Conservation (phyloP, 345 rosid genomes). For the Orychophragmus violaceus region DNA sequence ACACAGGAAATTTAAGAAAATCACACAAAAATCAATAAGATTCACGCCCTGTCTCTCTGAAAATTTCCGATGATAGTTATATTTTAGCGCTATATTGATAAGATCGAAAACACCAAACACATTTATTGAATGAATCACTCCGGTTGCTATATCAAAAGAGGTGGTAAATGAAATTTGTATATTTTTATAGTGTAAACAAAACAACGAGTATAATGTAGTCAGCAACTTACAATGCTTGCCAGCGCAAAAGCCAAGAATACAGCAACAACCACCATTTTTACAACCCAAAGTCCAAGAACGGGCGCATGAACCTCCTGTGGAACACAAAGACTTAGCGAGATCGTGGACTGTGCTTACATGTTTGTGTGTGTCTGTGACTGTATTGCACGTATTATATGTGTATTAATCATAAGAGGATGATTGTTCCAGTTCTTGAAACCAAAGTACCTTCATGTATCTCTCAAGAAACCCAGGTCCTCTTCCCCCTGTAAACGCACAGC, state of each 20-base stretch:
- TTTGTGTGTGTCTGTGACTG: background rate
- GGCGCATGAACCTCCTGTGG: constrained; percentile 87
- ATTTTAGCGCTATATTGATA: background rate
- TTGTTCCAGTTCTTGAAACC: constrained; percentile 1
- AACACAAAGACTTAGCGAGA: constrained; percentile 17
- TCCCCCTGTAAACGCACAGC: constrained; percentile 45
- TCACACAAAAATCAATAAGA: background rate
- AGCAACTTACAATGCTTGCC: constrained; percentile 76
- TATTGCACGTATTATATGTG: background rate
- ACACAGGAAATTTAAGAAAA: background rate
- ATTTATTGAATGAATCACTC: too few relatives aligned
- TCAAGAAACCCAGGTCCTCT: constrained; percentile 73
- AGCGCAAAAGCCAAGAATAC: constrained; percentile 66
- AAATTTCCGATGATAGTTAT: background rate
- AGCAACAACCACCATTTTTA: constrained; percentile 65
- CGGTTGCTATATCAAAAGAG: background rate
- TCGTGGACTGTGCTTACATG: constrained; percentile 1
- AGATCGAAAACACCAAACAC: too few relatives aligned
- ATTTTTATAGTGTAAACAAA: background rate
- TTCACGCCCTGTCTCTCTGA: background rate
- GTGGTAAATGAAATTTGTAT: background rate
- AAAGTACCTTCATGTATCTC: constrained; percentile 82
- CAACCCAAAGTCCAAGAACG: constrained; percentile 71
- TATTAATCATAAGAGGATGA: constrained; percentile 9
- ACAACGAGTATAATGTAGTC: background rate